Evolutionary conservation across 495 filamentous ascomycete species (phyloP), one percentile per base, ranked within the genome.

Genomic region (Penicillium manginii): DNA sequence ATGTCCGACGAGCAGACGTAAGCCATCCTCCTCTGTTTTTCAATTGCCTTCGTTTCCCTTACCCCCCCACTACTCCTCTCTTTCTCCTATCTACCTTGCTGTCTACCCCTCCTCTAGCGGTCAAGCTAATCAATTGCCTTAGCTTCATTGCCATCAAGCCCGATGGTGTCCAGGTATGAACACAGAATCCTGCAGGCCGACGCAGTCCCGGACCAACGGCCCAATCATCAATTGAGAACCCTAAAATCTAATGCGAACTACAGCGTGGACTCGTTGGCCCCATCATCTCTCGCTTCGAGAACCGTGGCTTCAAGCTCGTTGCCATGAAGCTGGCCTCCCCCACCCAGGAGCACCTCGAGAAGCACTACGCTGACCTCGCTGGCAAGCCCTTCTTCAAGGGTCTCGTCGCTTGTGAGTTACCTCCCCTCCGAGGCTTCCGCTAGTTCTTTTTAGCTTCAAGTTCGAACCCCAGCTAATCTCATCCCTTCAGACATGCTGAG

Each of bases 101-200:
- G 12, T 64, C 45, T 58, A 50, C 50, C 63, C 65, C 66, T 70
- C 66, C 48, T 31, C 63, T 70, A 58, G 60, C 64, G 64, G 62
- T 73, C 62, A 73, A 63, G 77, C 84, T 86, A 73, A 88, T 63
- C 55, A 58, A 59, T 65, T 51, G 68, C 43, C 57, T 61, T 68
- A 97, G 92, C 79, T 97, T 97, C 88, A 96, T 97, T 85, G 93
- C 93, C 71, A 89, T 97, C 86, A 97, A 97, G 91, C 93, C 93
- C 71, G 93, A 97, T 81, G 94, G 94, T 78, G 94, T 98, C 83
- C 94, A 97, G 87, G 92, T 96, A 88, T 65, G 83, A 62, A 59
- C 40, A 54, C 54, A 39, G 55, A 52, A 39, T 39, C 23, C 15
- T 49, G 26, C 46, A 42, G 42, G 31, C 21, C 42, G 39, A 54